Evolutionary conservation across 805 yeast genomes (phyloP), one percentile per base, ranked within the genome.

Genomic region (Candida ulmi): DNA sequence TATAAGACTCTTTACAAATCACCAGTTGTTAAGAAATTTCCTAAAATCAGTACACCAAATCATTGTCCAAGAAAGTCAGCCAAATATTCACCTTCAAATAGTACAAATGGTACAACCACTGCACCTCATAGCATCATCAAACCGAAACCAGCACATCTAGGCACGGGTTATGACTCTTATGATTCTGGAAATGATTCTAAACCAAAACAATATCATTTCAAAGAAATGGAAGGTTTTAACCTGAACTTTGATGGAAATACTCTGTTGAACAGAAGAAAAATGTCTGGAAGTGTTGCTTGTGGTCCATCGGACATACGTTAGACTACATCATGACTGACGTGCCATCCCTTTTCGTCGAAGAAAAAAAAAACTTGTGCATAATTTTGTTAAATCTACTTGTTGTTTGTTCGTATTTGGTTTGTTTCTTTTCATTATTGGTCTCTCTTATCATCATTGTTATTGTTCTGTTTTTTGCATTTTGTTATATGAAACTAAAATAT

Each of bases 211-310:
- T 17, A 13, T 4, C 36, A 33, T 13, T 51, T 55, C 24, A 48
- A 47, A 18, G 46, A 46, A 15, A 41, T 51, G 35, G 48, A 47
- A 18, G 41, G 47, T 1, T 55, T 55, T 44, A 44, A 51, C 24
- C 31, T 55, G 42, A 51, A 42, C n/a, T 40, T 55, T 36, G 59
- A 54, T 23, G 49, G 48, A 5, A 54, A 54, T 30, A 55, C 60
- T 1, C 32, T 55, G 33, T 39, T 55, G 27, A 55, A 45, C 34
- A 55, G 60, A 48, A 46, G 60, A 16, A 55, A 47, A 31, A 45
- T 44, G 40, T 41, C 40, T 11, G 47, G 47, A 8, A 43, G 45
- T 27, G 19, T 40, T 9, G 48, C 38, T 13, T 43, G 47, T 36
- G 48, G 48, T 8, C 48, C 48, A 17, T 4, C 39, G 11, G 38